Conservation (phyloP, 257 asterid species). For the Salvia miltiorrhiza region DNA sequence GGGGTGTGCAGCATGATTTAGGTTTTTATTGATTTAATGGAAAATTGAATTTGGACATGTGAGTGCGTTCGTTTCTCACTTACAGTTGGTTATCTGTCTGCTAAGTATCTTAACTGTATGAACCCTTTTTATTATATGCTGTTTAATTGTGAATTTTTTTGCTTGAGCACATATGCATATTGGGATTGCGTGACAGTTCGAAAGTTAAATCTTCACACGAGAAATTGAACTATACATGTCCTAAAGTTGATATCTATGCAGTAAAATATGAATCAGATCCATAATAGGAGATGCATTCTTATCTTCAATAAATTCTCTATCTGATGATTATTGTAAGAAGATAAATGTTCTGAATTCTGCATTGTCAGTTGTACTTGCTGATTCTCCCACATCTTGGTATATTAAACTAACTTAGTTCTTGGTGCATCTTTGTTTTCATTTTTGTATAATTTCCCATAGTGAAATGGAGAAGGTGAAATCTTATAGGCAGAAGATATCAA, state of each 20-base stretch:
- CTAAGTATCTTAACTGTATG: not conserved
- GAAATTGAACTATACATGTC: not conserved
- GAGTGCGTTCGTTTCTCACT: not conserved
- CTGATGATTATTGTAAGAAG: constrained; percentile 4
- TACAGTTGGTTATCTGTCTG: not conserved
- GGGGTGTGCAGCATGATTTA: not conserved
- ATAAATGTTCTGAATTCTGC: not conserved
- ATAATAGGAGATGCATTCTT: not conserved
- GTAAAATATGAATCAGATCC: not conserved
- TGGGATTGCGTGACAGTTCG: not conserved
- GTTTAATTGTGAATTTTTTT: not conserved
- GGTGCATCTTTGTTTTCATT: constrained; percentile 19
- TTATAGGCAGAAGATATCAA: constrained; percentile 67
- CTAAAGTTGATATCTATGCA: not conserved
- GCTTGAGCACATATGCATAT: not conserved
- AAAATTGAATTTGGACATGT: not conserved
- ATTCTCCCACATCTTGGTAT: not conserved
- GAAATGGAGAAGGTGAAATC: constrained; percentile 92
- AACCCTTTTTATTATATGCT: not conserved
- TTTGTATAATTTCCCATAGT: constrained; percentile 41
- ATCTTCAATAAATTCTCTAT: constrained; percentile 1
- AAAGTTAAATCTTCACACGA: not conserved
- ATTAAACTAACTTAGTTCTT: constrained; percentile 7
- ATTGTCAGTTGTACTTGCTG: constrained; percentile 7
- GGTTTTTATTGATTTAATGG: not conserved